Conservation (phyloP, 768 basidiomycete genomes). For the Lactifluus hygrophoroides region DNA sequence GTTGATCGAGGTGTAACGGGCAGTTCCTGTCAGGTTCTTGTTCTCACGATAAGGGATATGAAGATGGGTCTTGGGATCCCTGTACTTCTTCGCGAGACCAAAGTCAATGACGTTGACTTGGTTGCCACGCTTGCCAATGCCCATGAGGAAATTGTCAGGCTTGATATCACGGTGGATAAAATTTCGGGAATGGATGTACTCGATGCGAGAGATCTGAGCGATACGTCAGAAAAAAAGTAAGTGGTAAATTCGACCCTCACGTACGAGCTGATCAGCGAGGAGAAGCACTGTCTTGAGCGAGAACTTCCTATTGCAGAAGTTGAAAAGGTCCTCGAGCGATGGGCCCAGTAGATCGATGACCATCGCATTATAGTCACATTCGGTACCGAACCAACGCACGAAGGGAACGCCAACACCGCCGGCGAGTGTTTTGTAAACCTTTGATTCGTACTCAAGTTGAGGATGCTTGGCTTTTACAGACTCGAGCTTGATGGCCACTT, state of each 20-base stretch:
- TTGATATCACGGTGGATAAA: conserved; percentile 98
- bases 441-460: conserved; percentile 98
- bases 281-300: conserved; percentile 93
- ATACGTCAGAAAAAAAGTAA: conserved; percentile 12
- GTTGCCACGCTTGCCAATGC: conserved; percentile 98
- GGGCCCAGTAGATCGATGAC: conserved; percentile 94
- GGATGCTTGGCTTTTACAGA: conserved; percentile 99
- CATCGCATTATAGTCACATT: conserved; percentile 99
- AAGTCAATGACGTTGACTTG: conserved; percentile 99
- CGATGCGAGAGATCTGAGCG: conserved; percentile 87
- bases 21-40: conserved; percentile 99
- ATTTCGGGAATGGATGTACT: conserved; percentile 99
- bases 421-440: conserved; percentile 95
- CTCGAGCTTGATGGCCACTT: conserved; percentile 99
- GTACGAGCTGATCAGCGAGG: conserved; percentile 90
- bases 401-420: conserved; percentile 99
- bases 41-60: conserved; percentile 99
- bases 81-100: conserved; percentile 98
- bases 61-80: conserved; percentile 98
- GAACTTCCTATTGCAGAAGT: conserved; percentile 97
- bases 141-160: conserved; percentile 99
- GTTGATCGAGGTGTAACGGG: conserved; percentile 99
- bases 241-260: conserved; percentile 24
- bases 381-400: conserved; percentile 88
- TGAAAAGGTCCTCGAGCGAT: conserved; percentile 85